Evolutionary conservation across 345 rosid genomes (phyloP), one percentile per base, ranked within the genome.

Genomic region (Cardamine chenopodiifolia): DNA sequence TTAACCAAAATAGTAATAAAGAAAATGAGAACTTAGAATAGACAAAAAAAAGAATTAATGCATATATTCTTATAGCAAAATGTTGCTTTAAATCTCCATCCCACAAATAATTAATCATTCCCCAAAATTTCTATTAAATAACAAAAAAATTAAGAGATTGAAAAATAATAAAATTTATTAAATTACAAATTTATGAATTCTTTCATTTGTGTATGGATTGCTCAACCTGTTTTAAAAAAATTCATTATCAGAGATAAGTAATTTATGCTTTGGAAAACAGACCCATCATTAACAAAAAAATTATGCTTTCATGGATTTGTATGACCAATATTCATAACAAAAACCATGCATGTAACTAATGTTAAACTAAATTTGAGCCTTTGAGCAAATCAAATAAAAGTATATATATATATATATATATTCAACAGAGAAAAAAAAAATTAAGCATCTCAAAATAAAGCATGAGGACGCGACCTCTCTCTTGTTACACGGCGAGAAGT

Each of bases 31-130:
- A 52, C 13, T 40, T 40, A 17, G 26, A 25, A 25, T 25, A 25
- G n/a, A n/a, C n/a, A n/a, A n/a, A n/a, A n/a, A n/a, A n/a, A n/a
- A 25, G 1, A 25, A 34, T 2, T 26, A 2, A 26, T 2, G 4
- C 5, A 26, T 26, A 26, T 26, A 26, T 26, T 26, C 37, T 34
- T 34, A 0, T 34, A 34, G 17, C 32, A 55, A 54, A 62, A 45
- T 54, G 19, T 34, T 45, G 57, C 80, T 76, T 76, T 70, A 70
- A 70, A 53, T 55, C 74, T 75, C 69, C 79, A 52, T 52, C 74
- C 69, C 69, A 75, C 79, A 68, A 15, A 42, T 75, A 40, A 68
- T 32, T 68, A 68, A 60, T 50, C 64, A 5, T 40, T 40, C 49
- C 18, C 28, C 23, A 31, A 53, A 1, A 61, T 32, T 60, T 37